Evolutionary conservation across 768 basidiomycete species (phyloP), one percentile per base, ranked within the genome.

Genomic region (Lactarius pseudohatsudake): DNA sequence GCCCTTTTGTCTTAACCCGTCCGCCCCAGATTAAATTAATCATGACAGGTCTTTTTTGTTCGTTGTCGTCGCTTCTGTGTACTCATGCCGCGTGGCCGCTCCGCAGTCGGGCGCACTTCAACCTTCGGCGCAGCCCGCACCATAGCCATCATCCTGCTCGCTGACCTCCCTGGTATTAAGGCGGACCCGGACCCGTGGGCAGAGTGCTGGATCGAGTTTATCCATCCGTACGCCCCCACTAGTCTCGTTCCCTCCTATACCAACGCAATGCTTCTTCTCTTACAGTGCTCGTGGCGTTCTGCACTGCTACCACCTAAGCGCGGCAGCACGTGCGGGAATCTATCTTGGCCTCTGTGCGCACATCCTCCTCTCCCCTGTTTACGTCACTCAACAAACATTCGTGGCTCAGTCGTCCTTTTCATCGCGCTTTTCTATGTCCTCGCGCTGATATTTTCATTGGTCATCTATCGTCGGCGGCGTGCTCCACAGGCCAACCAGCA

Each of bases 131-230:
- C 3, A 1, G 9, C 18, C 26, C 57, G 32, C 18, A 50, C 47
- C 18, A 6, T 60, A 40, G 16, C 41, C 20, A 22, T 10, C 38
- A 40, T 30, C 22, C 20, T 64, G 3, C 54, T 64, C 3, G 32
- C 32, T 15, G 26, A 53, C 5, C 16, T 59, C 26, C 62, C 66
- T 8, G 36, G 32, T 38, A 62, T 53, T 15, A 55, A 18, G 28
- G 38, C 15, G 15, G 38, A 40, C 13, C 38, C 15, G 5, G 38
- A 40, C 38, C 38, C 38, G 5, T 15, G 15, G 38, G 66, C 62
- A 3, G 20, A 45, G 8, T 67, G 66, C 34, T 67, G 43, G 41
- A 22, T 64, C n/a, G 58, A 64, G 38, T 40, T 4, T 13, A 40
- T 6, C 5, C 13, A 13, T 26, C 0, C 0, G 66, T 67, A 60